phyloP scores from a whole-genome alignment of 768 basidiomycete genomes.

The Leucocoprinus leucothites region DNA sequence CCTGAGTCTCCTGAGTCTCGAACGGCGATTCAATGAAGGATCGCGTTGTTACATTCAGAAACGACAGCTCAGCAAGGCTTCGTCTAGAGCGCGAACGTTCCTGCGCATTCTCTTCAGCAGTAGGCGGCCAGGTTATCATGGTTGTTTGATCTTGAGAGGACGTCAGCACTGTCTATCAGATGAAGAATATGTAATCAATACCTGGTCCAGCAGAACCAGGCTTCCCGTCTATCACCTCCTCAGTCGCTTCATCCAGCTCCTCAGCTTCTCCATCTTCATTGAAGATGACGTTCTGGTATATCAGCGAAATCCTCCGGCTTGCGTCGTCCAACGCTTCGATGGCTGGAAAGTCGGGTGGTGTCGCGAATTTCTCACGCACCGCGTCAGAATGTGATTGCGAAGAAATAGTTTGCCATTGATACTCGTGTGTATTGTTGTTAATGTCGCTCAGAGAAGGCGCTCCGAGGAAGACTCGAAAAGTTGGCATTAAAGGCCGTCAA shows the following conservation, averaged over 20 bases:
- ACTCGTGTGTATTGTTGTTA: slow-evolving; percentile 26
- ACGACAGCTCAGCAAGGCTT: slow-evolving; percentile 22
- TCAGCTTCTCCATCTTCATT: slow-evolving; percentile 30
- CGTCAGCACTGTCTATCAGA: neutral
- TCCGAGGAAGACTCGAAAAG: slow-evolving; percentile 55
- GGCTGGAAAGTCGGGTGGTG: slow-evolving; percentile 8
- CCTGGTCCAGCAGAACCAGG: neutral
- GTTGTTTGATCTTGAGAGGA: slow-evolving; percentile 41
- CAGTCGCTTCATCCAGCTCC: slow-evolving; percentile 16
- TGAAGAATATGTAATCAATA: neutral
- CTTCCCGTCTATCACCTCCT: slow-evolving; percentile 1
- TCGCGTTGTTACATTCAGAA: slow-evolving; percentile 22
- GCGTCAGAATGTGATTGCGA: slow-evolving; percentile 14
- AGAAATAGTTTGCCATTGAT: slow-evolving; percentile 23
- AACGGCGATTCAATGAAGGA: slow-evolving; percentile 18
- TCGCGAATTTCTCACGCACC: neutral
- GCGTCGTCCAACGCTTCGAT: slow-evolving; percentile 56
- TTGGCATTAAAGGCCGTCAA: slow-evolving; percentile 12
- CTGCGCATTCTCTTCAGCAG: slow-evolving; percentile 22
- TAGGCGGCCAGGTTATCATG: slow-evolving; percentile 58
- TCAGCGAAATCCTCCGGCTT: slow-evolving; percentile 61
- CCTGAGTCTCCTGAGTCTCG: slow-evolving; percentile 19
- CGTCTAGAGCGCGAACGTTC: slow-evolving; percentile 13
- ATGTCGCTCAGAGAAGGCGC: slow-evolving; percentile 38
- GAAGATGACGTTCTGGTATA: slow-evolving; percentile 76